phyloP scores from a whole-genome alignment of 2,329 filamentous ascomycete species.

The Microdochium nivale region DNA sequence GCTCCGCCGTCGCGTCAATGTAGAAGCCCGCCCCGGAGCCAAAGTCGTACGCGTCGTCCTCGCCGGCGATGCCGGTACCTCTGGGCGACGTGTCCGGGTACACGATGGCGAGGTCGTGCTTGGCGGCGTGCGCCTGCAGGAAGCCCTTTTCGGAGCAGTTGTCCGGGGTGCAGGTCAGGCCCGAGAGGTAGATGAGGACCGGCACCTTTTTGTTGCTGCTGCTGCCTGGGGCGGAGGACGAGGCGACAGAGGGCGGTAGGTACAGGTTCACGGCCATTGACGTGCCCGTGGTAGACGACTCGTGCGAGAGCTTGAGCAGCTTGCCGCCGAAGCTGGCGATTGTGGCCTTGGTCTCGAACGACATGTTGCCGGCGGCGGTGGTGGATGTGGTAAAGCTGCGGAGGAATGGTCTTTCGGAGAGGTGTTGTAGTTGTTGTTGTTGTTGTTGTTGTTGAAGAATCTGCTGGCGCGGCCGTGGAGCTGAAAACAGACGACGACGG shows the following conservation, averaged over 20 bases:
- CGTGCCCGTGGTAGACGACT: constrained; percentile 68
- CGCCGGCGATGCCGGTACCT: constrained; percentile 70
- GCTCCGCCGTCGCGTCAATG: constrained; percentile 70
- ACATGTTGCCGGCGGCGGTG: constrained; percentile 45
- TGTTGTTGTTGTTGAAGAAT: neutral
- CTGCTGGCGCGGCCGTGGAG: too few species aligned
- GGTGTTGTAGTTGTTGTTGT: neutral
- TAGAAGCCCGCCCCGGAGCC: constrained; percentile 92
- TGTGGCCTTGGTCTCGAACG: constrained; percentile 80
- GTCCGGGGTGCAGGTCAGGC: constrained; percentile 89
- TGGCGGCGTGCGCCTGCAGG: constrained; percentile 59
- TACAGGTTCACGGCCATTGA: constrained; percentile 92
- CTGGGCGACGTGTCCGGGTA: constrained; percentile 74
- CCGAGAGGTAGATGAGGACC: constrained; percentile 86
- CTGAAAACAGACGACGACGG: too few species aligned
- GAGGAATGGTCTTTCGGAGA: neutral
- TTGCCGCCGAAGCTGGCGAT: constrained; percentile 91
- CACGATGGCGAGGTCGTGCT: neutral
- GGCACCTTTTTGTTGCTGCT: constrained; percentile 56
- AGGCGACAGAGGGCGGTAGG: constrained; percentile 62
- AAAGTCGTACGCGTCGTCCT: constrained; percentile 87
- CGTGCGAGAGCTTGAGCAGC: constrained; percentile 87
- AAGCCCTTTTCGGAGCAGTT: constrained; percentile 80
- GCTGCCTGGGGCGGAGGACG: constrained; percentile 19
- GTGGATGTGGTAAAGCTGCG: neutral